Evolutionary conservation across 768 basidiomycete species (phyloP), one percentile per base, ranked within the genome.

Genomic region (Postia placenta): DNA sequence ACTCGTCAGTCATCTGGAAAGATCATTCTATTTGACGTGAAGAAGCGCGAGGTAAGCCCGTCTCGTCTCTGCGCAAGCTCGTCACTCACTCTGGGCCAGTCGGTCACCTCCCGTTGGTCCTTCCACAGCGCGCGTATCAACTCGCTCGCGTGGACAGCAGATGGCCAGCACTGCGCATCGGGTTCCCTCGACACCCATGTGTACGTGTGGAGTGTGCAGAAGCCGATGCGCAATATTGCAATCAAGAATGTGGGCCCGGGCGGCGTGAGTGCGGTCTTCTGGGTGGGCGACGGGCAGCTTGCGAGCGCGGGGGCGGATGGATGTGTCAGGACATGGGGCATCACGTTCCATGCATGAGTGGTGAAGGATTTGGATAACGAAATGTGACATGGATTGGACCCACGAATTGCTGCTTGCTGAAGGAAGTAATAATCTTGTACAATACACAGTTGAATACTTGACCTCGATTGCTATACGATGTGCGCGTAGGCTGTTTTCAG

Each of bases 161-260:
- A 88, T 60, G 82, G 83, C 5, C 74, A 74, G 52, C 82, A 93
- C 60, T 78, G 87, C 53, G 93, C 83, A 11, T 92, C 92, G 3
- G 92, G 86, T 11, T 90, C 92, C 17, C 74, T 95, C n/a, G 95
- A 98, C 64, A 94, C 93, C 25, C 80, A 92, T 56, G 80, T 95
- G 4, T 96, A 92, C 60, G 69, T 97, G 22, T 97, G 89, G 82
- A 83, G 84, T 54, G 80, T 91, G 25, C 69, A 69, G 38, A 77
- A 80, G 60, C 82, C 85, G 7, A 68, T 80, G 64, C 82, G 76
- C 65, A 88, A 87, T 56, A 80, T 92, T 28, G 75, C 83, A 23
- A 83, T 97, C 63, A 85, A 83, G 73, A 92, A 92, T 52, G 92
- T 89, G 0, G 82, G 82, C 30, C 81, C 90, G 4, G 89, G 92